Percentiles rank a stretch among this genome's conserved stretches.
Conservation (phyloP, 805 yeast genomes). For the Yamadazyma olivae region DNA sequence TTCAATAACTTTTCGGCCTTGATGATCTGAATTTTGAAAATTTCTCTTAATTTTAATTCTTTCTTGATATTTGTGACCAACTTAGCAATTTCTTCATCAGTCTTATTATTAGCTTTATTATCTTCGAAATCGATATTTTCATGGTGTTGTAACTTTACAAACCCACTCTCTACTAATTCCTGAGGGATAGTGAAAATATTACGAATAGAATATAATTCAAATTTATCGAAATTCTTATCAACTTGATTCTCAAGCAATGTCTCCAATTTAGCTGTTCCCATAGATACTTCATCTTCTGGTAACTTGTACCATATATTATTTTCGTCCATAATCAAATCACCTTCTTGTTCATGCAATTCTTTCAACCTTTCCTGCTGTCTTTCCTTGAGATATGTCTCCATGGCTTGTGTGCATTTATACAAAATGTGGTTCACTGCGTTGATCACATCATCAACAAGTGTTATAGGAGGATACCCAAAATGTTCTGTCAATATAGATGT, state of each 20-base stretch:
- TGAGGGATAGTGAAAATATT: constrained; percentile 72
- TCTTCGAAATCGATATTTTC: constrained; percentile 38
- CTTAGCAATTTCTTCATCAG: constrained; percentile 27
- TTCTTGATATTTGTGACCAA: constrained; percentile 37
- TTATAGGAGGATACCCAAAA: constrained; percentile 78
- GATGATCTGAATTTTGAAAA: constrained; percentile 35
- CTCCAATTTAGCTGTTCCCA: constrained; percentile 82
- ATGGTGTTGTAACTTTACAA: constrained; percentile 68
- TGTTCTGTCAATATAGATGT: constrained; percentile 69
- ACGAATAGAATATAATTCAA: constrained; percentile 76
- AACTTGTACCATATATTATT: constrained; percentile 10
- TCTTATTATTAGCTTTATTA: constrained; percentile 7
- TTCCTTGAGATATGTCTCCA: constrained; percentile 59
- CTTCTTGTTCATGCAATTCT: constrained; percentile 11
- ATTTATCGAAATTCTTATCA: constrained; percentile 80
- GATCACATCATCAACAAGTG: constrained; percentile 81
- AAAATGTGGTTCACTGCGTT: constrained; percentile 82
- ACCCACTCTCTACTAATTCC: constrained; percentile 62
- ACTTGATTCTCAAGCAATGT: constrained; percentile 70
- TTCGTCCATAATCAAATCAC: constrained; percentile 14
- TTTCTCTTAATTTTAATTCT: constrained; percentile 43
- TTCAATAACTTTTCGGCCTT: constrained; percentile 35
- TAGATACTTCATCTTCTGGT: constrained; percentile 53
- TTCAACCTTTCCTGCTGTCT: constrained; percentile 21
- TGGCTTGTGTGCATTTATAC: constrained; percentile 76